Conservation (phyloP, 176 grass and related monocot genomes). For the Eleusine indica region DNA sequence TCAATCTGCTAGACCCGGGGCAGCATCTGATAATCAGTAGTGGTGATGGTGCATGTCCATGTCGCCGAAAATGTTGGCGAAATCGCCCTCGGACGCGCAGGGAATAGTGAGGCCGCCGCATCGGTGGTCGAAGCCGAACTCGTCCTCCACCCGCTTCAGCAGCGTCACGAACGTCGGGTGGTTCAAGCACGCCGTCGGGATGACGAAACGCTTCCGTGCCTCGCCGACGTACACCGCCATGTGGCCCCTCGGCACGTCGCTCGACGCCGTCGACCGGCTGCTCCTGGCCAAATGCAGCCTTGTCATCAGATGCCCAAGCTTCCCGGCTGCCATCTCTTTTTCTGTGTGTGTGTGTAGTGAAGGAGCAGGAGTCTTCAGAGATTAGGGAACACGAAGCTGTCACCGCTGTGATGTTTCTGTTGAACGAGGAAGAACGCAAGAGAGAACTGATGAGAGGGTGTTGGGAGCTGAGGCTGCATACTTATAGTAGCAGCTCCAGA, state of each 20-base stretch:
- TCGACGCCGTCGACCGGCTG: constrained; percentile 3
- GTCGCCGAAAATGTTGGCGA: constrained; percentile 28
- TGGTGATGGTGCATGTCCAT: not conserved
- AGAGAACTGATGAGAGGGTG: not conserved
- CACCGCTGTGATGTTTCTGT: not conserved
- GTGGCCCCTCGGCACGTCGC: constrained; percentile 54
- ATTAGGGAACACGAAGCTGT: not conserved
- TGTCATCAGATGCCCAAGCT: constrained; percentile 56
- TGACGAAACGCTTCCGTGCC: constrained; percentile 50
- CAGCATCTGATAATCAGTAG: not conserved
- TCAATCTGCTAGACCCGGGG: not conserved
- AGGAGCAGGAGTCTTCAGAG: not conserved
- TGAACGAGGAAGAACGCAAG: not conserved
- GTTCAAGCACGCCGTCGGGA: constrained; percentile 54
- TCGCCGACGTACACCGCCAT: constrained; percentile 64
- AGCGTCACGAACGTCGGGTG: constrained; percentile 59
- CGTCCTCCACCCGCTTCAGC: constrained; percentile 60
- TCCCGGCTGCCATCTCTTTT: constrained; percentile 41
- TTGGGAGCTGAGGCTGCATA: not conserved
- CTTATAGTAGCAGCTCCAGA: not conserved
- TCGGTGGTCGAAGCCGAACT: constrained; percentile 67
- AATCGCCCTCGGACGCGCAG: constrained; percentile 43
- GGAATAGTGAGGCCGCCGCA: constrained; percentile 57
- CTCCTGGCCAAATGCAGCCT: constrained; percentile 46
- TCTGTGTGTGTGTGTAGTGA: not conserved